phyloP scores from a whole-genome alignment of 148 eudicot species.

The Cornus controversa region DNA sequence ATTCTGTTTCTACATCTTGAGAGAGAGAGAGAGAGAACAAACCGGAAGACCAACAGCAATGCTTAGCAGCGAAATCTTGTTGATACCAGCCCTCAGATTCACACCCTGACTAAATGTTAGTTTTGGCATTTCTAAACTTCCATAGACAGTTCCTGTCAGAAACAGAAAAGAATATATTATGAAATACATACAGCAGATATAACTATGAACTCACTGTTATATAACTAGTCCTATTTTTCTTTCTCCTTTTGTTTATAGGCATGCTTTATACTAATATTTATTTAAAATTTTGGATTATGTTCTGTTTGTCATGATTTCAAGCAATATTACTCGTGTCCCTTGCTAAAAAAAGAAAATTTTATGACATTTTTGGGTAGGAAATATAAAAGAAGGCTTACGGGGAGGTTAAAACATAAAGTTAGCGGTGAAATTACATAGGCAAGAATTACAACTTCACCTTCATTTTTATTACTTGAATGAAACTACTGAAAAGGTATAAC shows the following conservation, averaged over 20 bases:
- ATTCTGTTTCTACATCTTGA: neutral
- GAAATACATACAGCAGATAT: neutral
- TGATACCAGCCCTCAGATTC: conserved; percentile 66
- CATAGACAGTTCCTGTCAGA: conserved; percentile 63
- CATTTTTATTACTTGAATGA: neutral
- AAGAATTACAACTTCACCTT: neutral
- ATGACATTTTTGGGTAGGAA: neutral
- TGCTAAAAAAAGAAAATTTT: neutral
- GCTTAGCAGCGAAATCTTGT: conserved; percentile 70
- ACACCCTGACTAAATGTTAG: conserved; percentile 60
- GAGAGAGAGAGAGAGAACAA: conserved; percentile 16
- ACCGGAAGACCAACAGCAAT: conserved; percentile 92
- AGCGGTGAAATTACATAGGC: neutral
- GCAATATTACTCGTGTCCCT: neutral
- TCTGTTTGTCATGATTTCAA: no score
- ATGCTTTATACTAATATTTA: neutral
- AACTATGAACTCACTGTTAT: neutral
- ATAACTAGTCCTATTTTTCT: no score
- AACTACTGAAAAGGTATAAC: neutral
- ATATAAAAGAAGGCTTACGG: neutral
- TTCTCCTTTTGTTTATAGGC: neutral
- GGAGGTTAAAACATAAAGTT: neutral
- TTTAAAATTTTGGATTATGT: neutral
- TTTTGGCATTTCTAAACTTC: conserved; percentile 72
- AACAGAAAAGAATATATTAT: neutral